These are phyloP conservation scores for Monosporascus cannonballus DNA, from an alignment of 2,329 filamentous ascomycete genomes.

Conservation along the genomic window DNA sequence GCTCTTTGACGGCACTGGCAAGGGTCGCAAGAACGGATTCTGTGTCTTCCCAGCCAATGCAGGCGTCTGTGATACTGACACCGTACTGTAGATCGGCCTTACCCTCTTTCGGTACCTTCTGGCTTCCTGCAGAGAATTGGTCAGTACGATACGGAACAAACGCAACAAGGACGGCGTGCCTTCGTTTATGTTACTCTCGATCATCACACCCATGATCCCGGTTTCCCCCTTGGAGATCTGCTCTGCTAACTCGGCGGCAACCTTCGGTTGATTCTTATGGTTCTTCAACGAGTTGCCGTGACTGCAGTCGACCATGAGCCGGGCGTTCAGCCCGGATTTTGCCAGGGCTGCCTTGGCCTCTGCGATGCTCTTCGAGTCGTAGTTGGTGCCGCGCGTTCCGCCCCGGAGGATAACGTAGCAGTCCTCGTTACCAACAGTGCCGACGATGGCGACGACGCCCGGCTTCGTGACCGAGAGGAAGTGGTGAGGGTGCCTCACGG, in stretches of 20 bases:
- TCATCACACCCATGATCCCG: slow-evolving; percentile 95
- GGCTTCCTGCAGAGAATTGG: slow-evolving; percentile 52
- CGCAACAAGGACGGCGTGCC: slow-evolving; percentile 45
- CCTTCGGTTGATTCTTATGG: slow-evolving; percentile 95
- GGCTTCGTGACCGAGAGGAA: slow-evolving; percentile 98
- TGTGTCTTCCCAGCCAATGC: slow-evolving; percentile 91
- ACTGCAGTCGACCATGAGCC: slow-evolving; percentile 96
- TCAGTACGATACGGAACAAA: slow-evolving; percentile 17
- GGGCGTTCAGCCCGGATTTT: slow-evolving; percentile 66
- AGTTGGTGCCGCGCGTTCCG: slow-evolving; percentile 91
- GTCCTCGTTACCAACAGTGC: slow-evolving; percentile 90
- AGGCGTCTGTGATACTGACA: slow-evolving; percentile 95
- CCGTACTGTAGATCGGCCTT: slow-evolving; percentile 83
- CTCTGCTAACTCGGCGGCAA: slow-evolving; percentile 72
- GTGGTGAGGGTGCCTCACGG: slow-evolving; percentile 87
- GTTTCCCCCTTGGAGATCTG: slow-evolving; percentile 82
- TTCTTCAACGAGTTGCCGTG: slow-evolving; percentile 96
- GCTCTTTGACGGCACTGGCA: slow-evolving; percentile 71
- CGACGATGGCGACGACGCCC: slow-evolving; percentile 88
- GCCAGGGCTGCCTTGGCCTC: slow-evolving; percentile 74
- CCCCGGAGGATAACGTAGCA: slow-evolving; percentile 95
- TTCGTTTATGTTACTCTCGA: slow-evolving; percentile 95
- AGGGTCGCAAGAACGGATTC: slow-evolving; percentile 70
- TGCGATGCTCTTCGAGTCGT: slow-evolving; percentile 75
- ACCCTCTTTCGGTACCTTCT: slow-evolving; percentile 87